A percentile compares a stretch with the other conserved stretches of the same genome.
phyloP scores from a whole-genome alignment of 495 filamentous ascomycete genomes.

The Polyplosphaeria fusca region DNA sequence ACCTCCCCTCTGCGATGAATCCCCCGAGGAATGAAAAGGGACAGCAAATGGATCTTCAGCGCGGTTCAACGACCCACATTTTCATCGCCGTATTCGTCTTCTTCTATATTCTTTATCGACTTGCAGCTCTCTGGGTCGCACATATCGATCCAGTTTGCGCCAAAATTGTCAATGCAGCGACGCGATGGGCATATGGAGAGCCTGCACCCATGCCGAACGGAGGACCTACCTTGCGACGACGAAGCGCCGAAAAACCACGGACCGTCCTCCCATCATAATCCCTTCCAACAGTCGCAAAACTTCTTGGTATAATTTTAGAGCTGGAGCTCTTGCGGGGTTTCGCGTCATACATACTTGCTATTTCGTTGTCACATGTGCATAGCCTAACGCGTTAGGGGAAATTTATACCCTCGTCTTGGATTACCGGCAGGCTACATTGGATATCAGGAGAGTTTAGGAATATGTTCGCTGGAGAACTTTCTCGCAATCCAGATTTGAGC shows the following conservation, averaged over 20 bases:
- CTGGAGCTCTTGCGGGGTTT: background rate
- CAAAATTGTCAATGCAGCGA: conserved; percentile 26
- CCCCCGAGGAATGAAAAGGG: conserved; percentile 32
- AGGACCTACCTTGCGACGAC: conserved; percentile 5
- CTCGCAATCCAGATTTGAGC: no score
- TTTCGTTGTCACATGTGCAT: background rate
- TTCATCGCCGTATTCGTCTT: conserved; percentile 30
- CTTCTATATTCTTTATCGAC: conserved; percentile 34
- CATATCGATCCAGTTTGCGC: conserved; percentile 33
- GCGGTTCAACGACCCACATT: conserved; percentile 29
- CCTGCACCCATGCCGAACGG: background rate
- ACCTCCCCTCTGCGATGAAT: conserved; percentile 32
- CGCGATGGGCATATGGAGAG: conserved; percentile 25
- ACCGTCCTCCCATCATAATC: conserved; percentile 19
- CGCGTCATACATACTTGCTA: no score
- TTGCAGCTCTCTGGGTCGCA: conserved; percentile 27
- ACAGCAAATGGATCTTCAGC: conserved; percentile 34
- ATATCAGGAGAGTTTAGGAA: no score
- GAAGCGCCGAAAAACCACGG: background rate
- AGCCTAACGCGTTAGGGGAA: background rate
- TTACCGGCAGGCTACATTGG: no score
- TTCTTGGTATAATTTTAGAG: background rate
- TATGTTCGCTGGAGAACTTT: no score
- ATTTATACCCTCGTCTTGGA: background rate
- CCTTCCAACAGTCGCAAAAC: background rate